A percentile compares a stretch with the other conserved stretches of the same genome.
Conservation (phyloP, 148 eudicot genomes). For the Rhododendron henanense region DNA sequence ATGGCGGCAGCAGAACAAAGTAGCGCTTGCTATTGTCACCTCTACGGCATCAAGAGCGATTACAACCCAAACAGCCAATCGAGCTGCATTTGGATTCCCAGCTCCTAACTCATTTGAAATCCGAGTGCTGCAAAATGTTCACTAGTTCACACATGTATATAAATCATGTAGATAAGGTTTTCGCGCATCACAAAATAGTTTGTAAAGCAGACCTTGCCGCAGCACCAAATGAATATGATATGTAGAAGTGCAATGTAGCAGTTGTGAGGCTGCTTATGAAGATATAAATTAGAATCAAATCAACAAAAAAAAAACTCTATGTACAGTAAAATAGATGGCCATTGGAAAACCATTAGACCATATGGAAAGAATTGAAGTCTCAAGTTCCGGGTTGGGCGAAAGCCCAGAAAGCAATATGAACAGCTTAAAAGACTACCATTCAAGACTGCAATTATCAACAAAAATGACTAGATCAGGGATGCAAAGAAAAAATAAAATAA, state of each 20-base stretch:
- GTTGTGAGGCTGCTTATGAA: conserved; percentile 28
- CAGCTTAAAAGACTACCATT: conserved; percentile 48
- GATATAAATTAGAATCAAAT: background rate
- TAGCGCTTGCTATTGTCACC: conserved; percentile 7
- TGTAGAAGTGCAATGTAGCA: conserved; percentile 28
- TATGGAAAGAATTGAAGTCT: conserved; percentile 44
- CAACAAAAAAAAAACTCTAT: background rate
- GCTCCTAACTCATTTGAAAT: conserved; percentile 52
- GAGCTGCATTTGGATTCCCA: conserved; percentile 37
- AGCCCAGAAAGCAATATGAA: conserved; percentile 33
- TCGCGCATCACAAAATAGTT: background rate
- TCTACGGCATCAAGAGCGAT: conserved; percentile 21
- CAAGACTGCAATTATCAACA: conserved; percentile 28
- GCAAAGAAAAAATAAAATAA: no score
- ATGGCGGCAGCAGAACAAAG: conserved; percentile 15
- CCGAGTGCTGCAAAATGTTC: conserved; percentile 25
- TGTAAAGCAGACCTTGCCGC: conserved; percentile 38
- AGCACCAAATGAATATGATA: conserved; percentile 36
- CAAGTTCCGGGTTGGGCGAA: conserved; percentile 39
- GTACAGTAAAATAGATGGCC: background rate
- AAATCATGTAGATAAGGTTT: no score
- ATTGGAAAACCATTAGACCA: conserved; percentile 23
- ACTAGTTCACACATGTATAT: background rate
- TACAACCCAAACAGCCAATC: conserved; percentile 22
- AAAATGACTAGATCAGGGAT: background rate